phyloP scores from a whole-genome alignment of 805 yeast genomes.

The Candida namnaoensis region DNA sequence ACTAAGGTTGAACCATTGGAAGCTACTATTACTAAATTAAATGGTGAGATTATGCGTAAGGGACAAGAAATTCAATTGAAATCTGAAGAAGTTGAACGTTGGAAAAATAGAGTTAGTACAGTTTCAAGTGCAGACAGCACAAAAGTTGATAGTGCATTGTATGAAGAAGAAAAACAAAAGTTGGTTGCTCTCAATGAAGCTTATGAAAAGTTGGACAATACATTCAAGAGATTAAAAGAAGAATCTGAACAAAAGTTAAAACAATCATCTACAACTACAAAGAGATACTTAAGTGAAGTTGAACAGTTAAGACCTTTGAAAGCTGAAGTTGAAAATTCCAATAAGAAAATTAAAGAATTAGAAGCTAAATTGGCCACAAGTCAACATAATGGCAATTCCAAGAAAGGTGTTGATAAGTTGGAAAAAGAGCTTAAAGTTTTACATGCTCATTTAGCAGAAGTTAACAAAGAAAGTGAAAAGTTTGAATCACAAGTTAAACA shows the following conservation, averaged over 20 bases:
- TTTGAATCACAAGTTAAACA: background rate
- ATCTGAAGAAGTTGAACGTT: conserved; percentile 46
- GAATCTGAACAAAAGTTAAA: conserved; percentile 20
- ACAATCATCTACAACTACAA: conserved; percentile 12
- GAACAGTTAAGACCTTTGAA: conserved; percentile 16
- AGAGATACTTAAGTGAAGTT: conserved; percentile 6
- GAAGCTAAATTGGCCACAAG: conserved; percentile 4
- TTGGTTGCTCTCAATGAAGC: conserved; percentile 10
- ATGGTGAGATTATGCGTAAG: conserved; percentile 36
- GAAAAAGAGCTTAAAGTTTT: conserved; percentile 11
- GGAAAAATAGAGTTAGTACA: conserved; percentile 46
- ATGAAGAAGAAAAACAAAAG: conserved; percentile 13
- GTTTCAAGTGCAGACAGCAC: conserved; percentile 20
- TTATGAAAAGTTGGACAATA: conserved; percentile 8
- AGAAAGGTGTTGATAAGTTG: conserved; percentile 12
- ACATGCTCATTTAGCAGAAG: conserved; percentile 2
- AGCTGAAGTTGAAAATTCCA: conserved; percentile 11
- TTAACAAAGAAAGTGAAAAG: conserved; percentile 6
- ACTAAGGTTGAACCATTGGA: conserved; percentile 37
- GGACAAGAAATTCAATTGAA: conserved; percentile 37
- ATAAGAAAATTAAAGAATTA: conserved; percentile 10
- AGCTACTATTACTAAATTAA: conserved; percentile 25
- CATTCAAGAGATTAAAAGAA: conserved; percentile 5
- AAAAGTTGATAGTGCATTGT: conserved; percentile 15
- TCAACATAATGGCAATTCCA: background rate